These are phyloP conservation scores for Globisporangium lucens DNA, from an alignment of 352 stramenopile genomes.

Conservation along the genomic window DNA sequence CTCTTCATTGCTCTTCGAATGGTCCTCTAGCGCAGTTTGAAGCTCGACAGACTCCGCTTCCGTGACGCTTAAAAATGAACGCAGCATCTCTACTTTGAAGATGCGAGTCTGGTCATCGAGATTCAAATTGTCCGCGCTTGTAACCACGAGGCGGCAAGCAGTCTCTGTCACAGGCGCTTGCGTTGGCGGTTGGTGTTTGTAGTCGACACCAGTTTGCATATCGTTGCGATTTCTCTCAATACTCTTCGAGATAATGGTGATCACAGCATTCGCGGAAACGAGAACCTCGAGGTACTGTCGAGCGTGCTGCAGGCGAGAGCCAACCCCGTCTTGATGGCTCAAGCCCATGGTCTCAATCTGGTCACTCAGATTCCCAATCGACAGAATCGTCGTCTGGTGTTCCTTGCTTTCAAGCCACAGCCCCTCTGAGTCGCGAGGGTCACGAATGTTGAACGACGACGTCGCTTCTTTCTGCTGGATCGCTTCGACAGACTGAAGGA, in stretches of 20 bases:
- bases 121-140: conserved; percentile 25
- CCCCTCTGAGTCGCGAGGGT: conserved; percentile 4
- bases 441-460: conserved; percentile 13
- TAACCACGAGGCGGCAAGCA: conserved; percentile 31
- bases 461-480: conserved; percentile 26
- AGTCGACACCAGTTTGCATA: not conserved
- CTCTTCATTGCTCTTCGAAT: conserved; percentile 47
- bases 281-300: conserved; percentile 21
- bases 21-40: conserved; percentile 26
- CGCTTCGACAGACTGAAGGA: conserved; percentile 23
- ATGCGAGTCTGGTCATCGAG: conserved; percentile 18
- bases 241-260: conserved; percentile 14
- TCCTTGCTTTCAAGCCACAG: conserved; percentile 15
- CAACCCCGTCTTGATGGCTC: conserved; percentile 8
- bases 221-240: conserved; percentile 5
- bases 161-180: conserved; percentile 18
- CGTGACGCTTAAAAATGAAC: conserved; percentile 30
- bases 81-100: conserved; percentile 39
- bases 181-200: not conserved
- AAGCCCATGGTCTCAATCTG: conserved; percentile 13
- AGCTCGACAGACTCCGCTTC: conserved; percentile 28
- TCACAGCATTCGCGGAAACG: conserved; percentile 15
- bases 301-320: conserved; percentile 6
- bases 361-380: conserved; percentile 7
- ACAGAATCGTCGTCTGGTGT: conserved; percentile 15